Conservation (phyloP, 2,329 filamentous ascomycete species). For the Geoglossum cookeanum region DNA sequence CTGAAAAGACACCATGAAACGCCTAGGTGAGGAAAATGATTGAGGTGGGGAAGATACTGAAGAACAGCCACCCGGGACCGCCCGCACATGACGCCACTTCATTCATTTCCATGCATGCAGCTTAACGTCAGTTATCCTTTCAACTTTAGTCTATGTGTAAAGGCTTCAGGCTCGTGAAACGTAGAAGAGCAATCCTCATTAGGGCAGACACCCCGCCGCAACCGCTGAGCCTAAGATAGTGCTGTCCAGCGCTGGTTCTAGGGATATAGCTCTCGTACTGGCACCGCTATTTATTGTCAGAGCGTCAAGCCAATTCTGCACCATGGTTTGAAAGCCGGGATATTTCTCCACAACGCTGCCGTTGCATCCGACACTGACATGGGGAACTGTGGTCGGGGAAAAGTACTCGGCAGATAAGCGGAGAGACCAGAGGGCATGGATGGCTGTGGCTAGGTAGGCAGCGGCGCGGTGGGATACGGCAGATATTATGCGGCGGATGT, state of each 20-base stretch:
- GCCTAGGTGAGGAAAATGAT: too few species aligned
- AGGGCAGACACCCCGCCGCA: conserved; percentile 19
- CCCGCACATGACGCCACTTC: too few species aligned
- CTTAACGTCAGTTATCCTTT: too few species aligned
- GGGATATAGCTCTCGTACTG: conserved; percentile 1
- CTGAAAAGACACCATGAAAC: too few species aligned
- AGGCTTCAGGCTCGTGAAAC: not conserved
- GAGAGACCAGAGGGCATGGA: conserved; percentile 41
- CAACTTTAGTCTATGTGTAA: too few species aligned
- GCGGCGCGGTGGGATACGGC: conserved; percentile 39
- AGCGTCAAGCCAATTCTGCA: conserved; percentile 24
- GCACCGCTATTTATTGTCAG: not conserved
- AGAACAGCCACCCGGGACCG: too few species aligned
- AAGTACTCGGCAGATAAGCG: conserved; percentile 15
- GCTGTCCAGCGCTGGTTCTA: conserved; percentile 24
- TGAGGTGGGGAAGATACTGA: too few species aligned
- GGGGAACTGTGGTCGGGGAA: conserved; percentile 12
- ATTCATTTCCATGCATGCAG: too few species aligned
- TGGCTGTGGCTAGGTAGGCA: conserved; percentile 41
- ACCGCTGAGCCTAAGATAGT: conserved; percentile 28
- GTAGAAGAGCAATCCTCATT: not conserved
- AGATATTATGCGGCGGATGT: conserved; percentile 32
- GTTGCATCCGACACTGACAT: conserved; percentile 28
- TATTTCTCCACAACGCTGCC: conserved; percentile 34
- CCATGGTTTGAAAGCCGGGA: conserved; percentile 26